These are phyloP conservation scores for Lolium rigidum DNA, from an alignment of 176 grass and related monocot genomes.

Conservation along the genomic window DNA sequence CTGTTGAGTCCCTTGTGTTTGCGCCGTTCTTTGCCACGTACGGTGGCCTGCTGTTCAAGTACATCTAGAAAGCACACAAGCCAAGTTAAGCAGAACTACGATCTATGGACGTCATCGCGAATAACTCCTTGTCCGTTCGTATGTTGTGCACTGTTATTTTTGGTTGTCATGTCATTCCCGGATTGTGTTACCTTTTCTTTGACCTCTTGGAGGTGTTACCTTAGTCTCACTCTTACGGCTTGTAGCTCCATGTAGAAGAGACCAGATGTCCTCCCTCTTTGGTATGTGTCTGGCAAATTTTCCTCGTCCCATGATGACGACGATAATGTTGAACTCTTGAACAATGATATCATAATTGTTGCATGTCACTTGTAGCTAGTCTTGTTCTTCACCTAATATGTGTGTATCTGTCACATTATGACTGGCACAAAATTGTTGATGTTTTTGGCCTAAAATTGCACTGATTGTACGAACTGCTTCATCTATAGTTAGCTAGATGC, in stretches of 20 bases:
- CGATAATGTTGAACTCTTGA: conserved; percentile 64
- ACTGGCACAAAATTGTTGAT: background rate
- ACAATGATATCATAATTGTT: conserved; percentile 55
- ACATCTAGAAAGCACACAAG: conserved; percentile 44
- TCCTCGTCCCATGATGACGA: conserved; percentile 56
- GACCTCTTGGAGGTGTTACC: conserved; percentile 47
- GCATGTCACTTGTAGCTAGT: conserved; percentile 29
- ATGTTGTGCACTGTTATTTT: conserved; percentile 43
- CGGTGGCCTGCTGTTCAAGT: conserved; percentile 80
- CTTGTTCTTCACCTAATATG: background rate
- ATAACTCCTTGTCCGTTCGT: conserved; percentile 46
- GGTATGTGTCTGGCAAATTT: conserved; percentile 48
- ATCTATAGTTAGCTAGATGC: background rate
- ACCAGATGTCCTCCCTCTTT: conserved; percentile 32
- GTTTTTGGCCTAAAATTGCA: background rate
- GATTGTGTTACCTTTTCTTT: conserved; percentile 37
- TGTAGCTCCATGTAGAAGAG: conserved; percentile 56
- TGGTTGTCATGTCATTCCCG: conserved; percentile 50
- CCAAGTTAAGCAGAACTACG: conserved; percentile 8
- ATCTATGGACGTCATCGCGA: conserved; percentile 43
- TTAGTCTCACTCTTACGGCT: conserved; percentile 46
- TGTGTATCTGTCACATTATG: background rate
- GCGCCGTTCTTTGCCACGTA: conserved; percentile 86
- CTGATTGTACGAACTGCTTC: background rate
- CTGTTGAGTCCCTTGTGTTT: conserved; percentile 80